Evolutionary conservation across 1,284 basidiomycete genomes (phyloP), one percentile per base, ranked within the genome.

Genomic region (Puccinia brachypodii): DNA sequence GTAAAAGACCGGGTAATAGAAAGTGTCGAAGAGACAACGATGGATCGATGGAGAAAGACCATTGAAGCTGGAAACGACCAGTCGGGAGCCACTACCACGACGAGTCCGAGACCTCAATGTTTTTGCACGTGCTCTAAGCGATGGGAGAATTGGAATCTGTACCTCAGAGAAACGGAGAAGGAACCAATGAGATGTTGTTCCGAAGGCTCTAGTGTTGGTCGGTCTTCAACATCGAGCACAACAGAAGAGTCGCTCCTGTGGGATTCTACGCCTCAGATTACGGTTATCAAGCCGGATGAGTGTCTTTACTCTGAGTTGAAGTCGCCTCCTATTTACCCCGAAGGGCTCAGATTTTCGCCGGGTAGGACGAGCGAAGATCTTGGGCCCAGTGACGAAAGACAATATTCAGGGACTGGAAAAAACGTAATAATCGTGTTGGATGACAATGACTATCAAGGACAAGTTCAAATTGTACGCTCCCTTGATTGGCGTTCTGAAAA

Each of bases 121-220:
- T 44, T 42, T 28, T 68, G 64, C 38, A 68, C 38, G 28, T 68
- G 36, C 38, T 68, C 64, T 6, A 68, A 68, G 14, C n/a, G 64
- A 68, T 68, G 64, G 64, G 64, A n/a, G 40, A 68, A 68, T 44
- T 68, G 64, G 64, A 38, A 68, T 68, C 19, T 44, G 28, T 68
- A 68, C 44, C 40, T 68, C 4, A 44, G 40, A 8, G n/a, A 66
- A 22, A 38, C 38, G 22, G 36, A 68, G 40, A 40, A 68, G 22
- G 64, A 68, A 13, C 3, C 25, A 25, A 13, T 68, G 40, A 44
- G 28, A 25, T 68, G 64, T 22, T 42, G 22, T 28, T 68, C 64
- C 40, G 7, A 68, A 68, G 31, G 64, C 25, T 68, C 40, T 38
- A 68, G 22, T 8, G 33, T 40, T 44, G 64, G 25, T 22, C 64